Percentiles rank a stretch among this genome's conserved stretches.
phyloP scores from a whole-genome alignment of 83 land plant species.

The Larix sibirica region DNA sequence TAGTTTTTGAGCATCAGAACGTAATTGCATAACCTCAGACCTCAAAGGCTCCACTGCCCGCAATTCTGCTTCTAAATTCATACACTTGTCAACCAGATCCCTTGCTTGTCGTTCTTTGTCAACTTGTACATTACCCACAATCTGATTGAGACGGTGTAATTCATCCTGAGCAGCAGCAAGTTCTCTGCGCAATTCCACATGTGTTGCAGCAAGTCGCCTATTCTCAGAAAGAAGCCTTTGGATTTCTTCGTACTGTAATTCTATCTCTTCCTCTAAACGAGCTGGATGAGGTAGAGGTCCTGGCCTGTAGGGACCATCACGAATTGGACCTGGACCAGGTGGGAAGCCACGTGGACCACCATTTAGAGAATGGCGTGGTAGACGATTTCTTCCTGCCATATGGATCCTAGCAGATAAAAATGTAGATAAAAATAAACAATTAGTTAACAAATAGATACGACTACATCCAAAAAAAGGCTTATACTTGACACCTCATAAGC shows the following conservation, averaged over 20 bases:
- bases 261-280: constrained; percentile 63
- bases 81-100: constrained; percentile 56
- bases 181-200: constrained; percentile 44
- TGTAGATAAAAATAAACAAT: background rate
- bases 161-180: constrained; percentile 53
- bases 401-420: background rate
- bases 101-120: constrained; percentile 53
- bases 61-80: constrained; percentile 63
- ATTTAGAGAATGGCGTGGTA: constrained; percentile 36
- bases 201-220: constrained; percentile 44
- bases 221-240: constrained; percentile 59
- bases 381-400: constrained; percentile 41
- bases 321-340: constrained; percentile 24
- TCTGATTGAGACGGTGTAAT: constrained; percentile 37
- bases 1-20: constrained; percentile 52
- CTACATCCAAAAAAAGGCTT: background rate
- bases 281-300: constrained; percentile 29
- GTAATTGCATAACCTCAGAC: constrained; percentile 41
- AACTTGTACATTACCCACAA: constrained; percentile 33
- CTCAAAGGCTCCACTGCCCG: constrained; percentile 54
- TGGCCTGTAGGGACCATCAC: constrained; percentile 25
- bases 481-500: background rate
- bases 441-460: background rate
- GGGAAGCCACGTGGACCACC: constrained; percentile 22
- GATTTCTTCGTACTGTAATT: constrained; percentile 56